Evolutionary conservation across 495 filamentous ascomycete genomes (phyloP), one percentile per base, ranked within the genome.

Genomic region (Penicillium macrosclerotiorum): DNA sequence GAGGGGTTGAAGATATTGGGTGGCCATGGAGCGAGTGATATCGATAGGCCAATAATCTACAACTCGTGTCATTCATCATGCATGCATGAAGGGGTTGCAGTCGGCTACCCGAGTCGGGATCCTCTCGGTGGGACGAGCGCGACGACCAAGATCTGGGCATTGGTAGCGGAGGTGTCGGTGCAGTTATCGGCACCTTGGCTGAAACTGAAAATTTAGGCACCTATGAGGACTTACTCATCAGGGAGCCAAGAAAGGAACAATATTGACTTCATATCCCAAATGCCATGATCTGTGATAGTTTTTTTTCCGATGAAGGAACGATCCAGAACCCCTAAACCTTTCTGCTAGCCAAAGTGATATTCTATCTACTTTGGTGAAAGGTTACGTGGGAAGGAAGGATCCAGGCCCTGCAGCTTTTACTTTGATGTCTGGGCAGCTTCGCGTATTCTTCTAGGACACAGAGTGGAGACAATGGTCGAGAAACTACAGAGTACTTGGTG

Each of bases 101-200:
- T 53, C 49, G 49, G 52, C 46, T 57, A 53, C 38, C 56, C 56
- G 53, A 60, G 26, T 51, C 51, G 51, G 47, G 47, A 51, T 50
- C 31, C 19, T 41, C 30, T 35, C 50, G 32, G 13, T 24, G 36
- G 17, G 37, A 44, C 29, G 45, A 30, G 40, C 24, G 27, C 26
- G 38, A 33, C 30, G 19, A 29, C 22, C 19, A 44, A 47, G 38
- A 31, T 6, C 9, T 22, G 31, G 46, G 19, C n/a, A 31, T 38
- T 36, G 27, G 25, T 27, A 20, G 36, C 4, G 20, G 29, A 31
- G 11, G 27, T 12, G 26, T n/a, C 6, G 22, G 14, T 23, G 39
- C 12, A 17, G 18, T 17, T 25, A 38, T 13, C 5, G 24, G 35
- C 9, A 19, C 25, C 24, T 45, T 23, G 26, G 38, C 22, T 29